phyloP scores from a whole-genome alignment of 2,329 filamentous ascomycete species.

The Byssoonygena ceratinophila region DNA sequence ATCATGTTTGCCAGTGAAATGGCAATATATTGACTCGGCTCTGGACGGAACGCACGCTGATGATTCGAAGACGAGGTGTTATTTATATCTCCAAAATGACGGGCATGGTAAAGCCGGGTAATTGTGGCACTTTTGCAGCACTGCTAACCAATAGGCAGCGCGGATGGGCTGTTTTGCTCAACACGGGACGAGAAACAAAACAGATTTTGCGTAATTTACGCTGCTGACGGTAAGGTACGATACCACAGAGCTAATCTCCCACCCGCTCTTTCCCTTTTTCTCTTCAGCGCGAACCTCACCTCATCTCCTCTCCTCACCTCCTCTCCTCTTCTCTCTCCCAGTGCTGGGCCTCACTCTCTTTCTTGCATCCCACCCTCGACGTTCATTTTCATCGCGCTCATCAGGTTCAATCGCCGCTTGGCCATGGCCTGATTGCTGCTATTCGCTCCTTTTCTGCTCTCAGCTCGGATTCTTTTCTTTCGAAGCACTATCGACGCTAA shows the following conservation, averaged over 20 bases:
- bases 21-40: background rate
- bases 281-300: background rate
- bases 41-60: background rate
- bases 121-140: background rate
- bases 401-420: conserved; percentile 8
- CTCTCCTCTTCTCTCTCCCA: background rate
- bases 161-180: background rate
- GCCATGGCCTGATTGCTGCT: conserved; percentile 12
- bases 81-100: background rate
- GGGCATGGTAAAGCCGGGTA: background rate
- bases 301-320: conserved; percentile 1
- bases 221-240: background rate
- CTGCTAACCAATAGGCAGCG: background rate
- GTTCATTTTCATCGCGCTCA: conserved; percentile 4
- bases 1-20: background rate
- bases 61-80: background rate
- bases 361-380: conserved; percentile 3
- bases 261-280: background rate
- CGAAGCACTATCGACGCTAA: background rate
- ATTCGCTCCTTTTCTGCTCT: conserved; percentile 12
- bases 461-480: background rate
- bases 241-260: conserved; percentile 4
- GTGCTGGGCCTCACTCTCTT: conserved; percentile 5
- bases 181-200: conserved; percentile 8
- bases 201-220: conserved; percentile 3